Evolutionary conservation across 371 early-diverging fungal species (phyloP).

Genomic region (Mucor sp.): DNA sequence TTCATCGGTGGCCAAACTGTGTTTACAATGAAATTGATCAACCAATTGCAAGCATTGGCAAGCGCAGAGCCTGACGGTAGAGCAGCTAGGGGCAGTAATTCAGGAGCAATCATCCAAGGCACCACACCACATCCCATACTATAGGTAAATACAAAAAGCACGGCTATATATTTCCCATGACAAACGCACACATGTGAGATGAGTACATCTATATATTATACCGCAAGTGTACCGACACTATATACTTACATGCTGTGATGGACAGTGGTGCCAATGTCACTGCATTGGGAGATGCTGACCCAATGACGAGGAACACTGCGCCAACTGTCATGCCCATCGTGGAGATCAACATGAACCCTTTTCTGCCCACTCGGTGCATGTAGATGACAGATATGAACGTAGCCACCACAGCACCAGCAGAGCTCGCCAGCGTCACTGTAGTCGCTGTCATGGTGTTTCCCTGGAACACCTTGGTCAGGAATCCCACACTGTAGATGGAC

Average conservation of each 20-base stretch:
- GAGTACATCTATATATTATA: background rate
- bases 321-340: constrained; percentile 35
- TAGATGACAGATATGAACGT: constrained; percentile 37
- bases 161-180: constrained; percentile 17
- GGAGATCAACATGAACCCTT: constrained; percentile 47
- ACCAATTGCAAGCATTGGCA: constrained; percentile 48
- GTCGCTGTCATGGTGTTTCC: constrained; percentile 33
- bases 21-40: constrained; percentile 46
- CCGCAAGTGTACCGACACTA: background rate
- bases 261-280: constrained; percentile 17
- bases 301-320: constrained; percentile 42
- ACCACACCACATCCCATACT: constrained; percentile 52
- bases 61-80: constrained; percentile 48
- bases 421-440: constrained; percentile 39
- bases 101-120: constrained; percentile 54
- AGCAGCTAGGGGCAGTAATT: constrained; percentile 44
- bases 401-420: constrained; percentile 35
- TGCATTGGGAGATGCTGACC: constrained; percentile 17
- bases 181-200: background rate
- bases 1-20: constrained; percentile 44
- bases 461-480: constrained; percentile 25
- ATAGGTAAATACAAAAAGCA: constrained; percentile 41
- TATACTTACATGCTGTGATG: constrained; percentile 20
- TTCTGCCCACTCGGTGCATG: constrained; percentile 47
- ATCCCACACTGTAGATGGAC: constrained; percentile 33